Evolutionary conservation across 805 yeast species (phyloP), one percentile per base, ranked within the genome.

Genomic region (Blastobotrys mokoenaii): DNA sequence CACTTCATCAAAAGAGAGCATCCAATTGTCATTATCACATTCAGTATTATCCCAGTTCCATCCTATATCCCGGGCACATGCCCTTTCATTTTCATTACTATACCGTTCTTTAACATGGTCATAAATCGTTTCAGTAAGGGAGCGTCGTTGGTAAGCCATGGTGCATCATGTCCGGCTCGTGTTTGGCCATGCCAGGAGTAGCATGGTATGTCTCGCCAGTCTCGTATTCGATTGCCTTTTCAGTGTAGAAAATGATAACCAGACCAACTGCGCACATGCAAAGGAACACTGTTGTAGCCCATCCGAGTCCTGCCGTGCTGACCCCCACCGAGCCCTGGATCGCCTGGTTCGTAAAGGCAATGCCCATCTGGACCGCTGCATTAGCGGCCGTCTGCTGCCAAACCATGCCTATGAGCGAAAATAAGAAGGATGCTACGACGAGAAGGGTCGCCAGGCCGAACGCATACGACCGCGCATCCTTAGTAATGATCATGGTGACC

Each of bases 311-410:
- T 2, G 52, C 47, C 10, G 38, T 44, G 15, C 49, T 32, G 2
- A 41, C 38, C 6, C 58, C 58, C 8, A 41, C 3, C n/a, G 33
- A 34, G 14, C 48, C 48, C 2, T 27, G 17, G 7, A 51, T 35
- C 8, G 51, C 40, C 15, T 41, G 32, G 18, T 46, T 41, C 8
- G 52, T 33, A 10, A 54, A 17, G 16, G 48, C 30, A 16, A 9
- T 10, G 6, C 45, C 42, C 2, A 38, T 35, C 12, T 17, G 30
- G 12, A 43, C 25, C 10, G 47, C 41, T 14, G 46, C 40, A 15
- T 43, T 40, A 9, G 44, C 40, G 15, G 46, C 36, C 32, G 51
- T 44, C 40, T 54, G 57, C 37, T 52, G 58, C 56, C 56, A 54
- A 7, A 48, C 47, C 53, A 53, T 44, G n/a, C 48, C 48, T 1